A percentile compares a stretch with the other conserved stretches of the same genome.
These are phyloP conservation scores for Musa beccarii DNA, from an alignment of 176 grass and related monocot genomes.

Conservation along the genomic window DNA sequence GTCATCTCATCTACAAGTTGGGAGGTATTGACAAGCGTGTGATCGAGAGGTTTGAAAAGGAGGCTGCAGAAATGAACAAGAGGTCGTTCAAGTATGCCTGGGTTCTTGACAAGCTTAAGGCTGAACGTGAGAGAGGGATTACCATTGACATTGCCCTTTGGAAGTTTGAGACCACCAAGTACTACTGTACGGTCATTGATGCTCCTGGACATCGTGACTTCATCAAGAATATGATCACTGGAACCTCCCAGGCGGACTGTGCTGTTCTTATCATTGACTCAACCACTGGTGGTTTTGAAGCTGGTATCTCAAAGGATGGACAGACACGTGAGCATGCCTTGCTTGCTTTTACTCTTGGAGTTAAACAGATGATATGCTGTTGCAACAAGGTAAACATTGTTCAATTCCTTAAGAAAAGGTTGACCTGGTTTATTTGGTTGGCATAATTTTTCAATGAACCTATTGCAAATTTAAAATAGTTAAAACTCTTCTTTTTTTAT, in stretches of 20 bases:
- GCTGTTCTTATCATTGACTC: constrained; percentile 73
- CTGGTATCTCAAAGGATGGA: constrained; percentile 76
- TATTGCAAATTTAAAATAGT: too few relatives aligned
- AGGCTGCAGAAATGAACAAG: constrained; percentile 65
- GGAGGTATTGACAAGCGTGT: constrained; percentile 88
- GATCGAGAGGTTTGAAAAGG: constrained; percentile 64
- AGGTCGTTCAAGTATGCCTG: constrained; percentile 73
- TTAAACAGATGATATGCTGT: constrained; percentile 79
- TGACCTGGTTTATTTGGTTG: too few relatives aligned
- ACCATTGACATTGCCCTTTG: constrained; percentile 66
- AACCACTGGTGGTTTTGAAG: constrained; percentile 79
- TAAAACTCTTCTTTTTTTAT: too few relatives aligned
- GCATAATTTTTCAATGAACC: too few relatives aligned
- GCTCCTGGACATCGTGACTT: constrained; percentile 72
- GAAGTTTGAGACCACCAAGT: constrained; percentile 66
- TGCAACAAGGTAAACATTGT: constrained; percentile 60
- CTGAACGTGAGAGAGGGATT: constrained; percentile 63
- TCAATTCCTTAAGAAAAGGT: too few relatives aligned
- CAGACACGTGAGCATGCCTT: constrained; percentile 71
- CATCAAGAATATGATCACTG: constrained; percentile 84
- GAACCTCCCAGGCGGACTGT: constrained; percentile 70
- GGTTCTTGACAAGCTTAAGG: constrained; percentile 91
- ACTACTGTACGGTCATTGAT: constrained; percentile 75
- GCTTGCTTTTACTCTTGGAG: constrained; percentile 70
- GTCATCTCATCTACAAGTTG: constrained; percentile 78